Evolutionary conservation across 2,329 filamentous ascomycete species (phyloP), one percentile per base, ranked within the genome.

Genomic region (Mycosphaerelloides madeirae): DNA sequence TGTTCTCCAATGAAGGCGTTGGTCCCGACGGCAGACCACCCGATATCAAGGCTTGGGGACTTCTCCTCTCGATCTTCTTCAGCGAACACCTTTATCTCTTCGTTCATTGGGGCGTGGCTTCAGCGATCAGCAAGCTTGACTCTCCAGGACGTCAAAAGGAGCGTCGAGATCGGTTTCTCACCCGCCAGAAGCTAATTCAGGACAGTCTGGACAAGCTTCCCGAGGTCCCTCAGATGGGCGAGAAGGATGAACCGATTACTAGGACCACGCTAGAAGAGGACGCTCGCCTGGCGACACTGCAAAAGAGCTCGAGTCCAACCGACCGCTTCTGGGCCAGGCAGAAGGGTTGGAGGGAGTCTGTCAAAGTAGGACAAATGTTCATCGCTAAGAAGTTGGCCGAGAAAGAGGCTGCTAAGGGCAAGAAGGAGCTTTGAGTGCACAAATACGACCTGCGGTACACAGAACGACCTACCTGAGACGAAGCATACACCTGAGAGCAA

Each of bases 1-100:
- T 98, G 58, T 97, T 96, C 72, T 84, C 80, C 54, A 80, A 82
- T 40, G 76, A 83, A 43, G 75, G 77, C 1, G 69, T 83, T 31
- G 84, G 83, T 0, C 78, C 79, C 0, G 75, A 78, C 42, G 85
- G 85, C 31, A 77, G 77, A 13, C 82, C 84, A 0, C 79, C 78
- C 34, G 78, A 81, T 36, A 85, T 96, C 59, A 83, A 80, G 44
- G 83, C 76, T 12, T 95, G 88, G 84, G 87, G 83, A 0, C 72
- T 96, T 2, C 76, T 98, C 4, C 72, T 95, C 14, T 80, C 83
- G 15, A 83, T 98, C 44, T 79, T 97, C 56, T 79, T 94, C 55
- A 83, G 87, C 0, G 93, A 98, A 64, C 91, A 98, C 63, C 69
- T 90, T 13, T 97, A 95, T 64, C 79, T 98, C n/a, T 72, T 82